Evolutionary conservation across 1,139 yeast genomes (phyloP).

Genomic region (Magnusiomyces tetraspermus): DNA sequence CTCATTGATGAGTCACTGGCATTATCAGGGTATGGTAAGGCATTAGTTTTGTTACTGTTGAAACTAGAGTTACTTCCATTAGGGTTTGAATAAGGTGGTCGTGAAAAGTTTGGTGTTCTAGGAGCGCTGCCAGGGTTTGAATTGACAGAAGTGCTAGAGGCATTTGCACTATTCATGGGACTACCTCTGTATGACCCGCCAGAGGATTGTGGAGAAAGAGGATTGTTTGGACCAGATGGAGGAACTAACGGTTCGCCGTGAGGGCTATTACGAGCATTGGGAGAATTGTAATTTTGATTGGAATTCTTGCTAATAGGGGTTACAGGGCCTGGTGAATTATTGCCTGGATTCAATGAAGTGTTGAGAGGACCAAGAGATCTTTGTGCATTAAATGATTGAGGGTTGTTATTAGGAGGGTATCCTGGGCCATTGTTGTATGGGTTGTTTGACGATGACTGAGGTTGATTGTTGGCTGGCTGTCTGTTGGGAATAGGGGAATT

Average conservation of each 20-base stretch:
- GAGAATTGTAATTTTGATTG: background rate
- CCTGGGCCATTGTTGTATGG: background rate
- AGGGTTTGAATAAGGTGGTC: constrained; percentile 3
- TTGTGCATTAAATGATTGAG: background rate
- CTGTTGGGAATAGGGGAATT: background rate
- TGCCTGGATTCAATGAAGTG: background rate
- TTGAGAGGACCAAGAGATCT: background rate
- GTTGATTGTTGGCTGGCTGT: background rate
- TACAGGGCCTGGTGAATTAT: background rate
- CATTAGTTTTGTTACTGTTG: background rate
- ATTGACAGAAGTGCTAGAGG: background rate
- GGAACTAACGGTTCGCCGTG: background rate
- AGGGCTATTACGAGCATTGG: background rate
- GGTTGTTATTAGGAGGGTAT: background rate
- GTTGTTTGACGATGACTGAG: background rate
- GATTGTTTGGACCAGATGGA: background rate
- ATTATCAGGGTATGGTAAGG: background rate
- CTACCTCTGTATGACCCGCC: background rate
- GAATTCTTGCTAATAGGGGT: background rate
- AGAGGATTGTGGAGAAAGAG: background rate
- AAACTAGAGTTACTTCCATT: background rate
- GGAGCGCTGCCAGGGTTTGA: background rate
- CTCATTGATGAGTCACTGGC: background rate
- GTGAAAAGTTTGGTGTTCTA: constrained; percentile 2
- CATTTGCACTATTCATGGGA: no score